These are phyloP conservation scores for Ogataea methylovora DNA, from an alignment of 805 yeast genomes.

Conservation along the genomic window DNA sequence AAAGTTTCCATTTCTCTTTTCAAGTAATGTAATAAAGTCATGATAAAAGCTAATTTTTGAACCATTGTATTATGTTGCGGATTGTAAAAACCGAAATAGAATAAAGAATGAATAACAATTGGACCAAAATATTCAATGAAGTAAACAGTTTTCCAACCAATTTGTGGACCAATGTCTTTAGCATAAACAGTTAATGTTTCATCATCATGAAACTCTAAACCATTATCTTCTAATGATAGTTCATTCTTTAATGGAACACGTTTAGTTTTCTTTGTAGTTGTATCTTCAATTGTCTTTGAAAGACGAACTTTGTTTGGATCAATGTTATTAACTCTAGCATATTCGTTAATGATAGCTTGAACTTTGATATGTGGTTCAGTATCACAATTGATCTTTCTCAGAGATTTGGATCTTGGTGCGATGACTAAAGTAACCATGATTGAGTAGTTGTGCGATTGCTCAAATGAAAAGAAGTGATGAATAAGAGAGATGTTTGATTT, in stretches of 20 bases:
- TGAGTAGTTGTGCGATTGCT: too few species aligned
- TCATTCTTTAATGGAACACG: conserved; percentile 38
- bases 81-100: conserved; percentile 39
- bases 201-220: conserved; percentile 27
- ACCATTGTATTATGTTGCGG: conserved; percentile 37
- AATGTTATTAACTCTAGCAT: conserved; percentile 31
- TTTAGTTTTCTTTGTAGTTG: conserved; percentile 20
- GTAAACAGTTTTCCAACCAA: conserved; percentile 88
- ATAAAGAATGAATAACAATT: conserved; percentile 64
- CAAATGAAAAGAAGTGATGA: too few species aligned
- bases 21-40: conserved; percentile 67
- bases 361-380: conserved; percentile 28
- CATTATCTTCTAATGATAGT: conserved; percentile 39
- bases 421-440: conserved; percentile 46
- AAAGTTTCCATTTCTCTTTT: conserved; percentile 88
- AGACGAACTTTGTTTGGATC: conserved; percentile 50
- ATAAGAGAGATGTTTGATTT: too few species aligned
- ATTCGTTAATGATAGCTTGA: conserved; percentile 29
- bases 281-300: conserved; percentile 28
- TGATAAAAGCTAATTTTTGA: conserved; percentile 44
- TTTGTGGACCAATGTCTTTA: conserved; percentile 90
- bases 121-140: conserved; percentile 89
- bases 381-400: conserved; percentile 40
- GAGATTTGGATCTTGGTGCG: conserved; percentile 52
- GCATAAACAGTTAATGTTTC: conserved; percentile 43